Base-by-base conservation (phyloP, 2,329 filamentous ascomycete species). In the Phaeosphaeriaceae sp. region DNA sequence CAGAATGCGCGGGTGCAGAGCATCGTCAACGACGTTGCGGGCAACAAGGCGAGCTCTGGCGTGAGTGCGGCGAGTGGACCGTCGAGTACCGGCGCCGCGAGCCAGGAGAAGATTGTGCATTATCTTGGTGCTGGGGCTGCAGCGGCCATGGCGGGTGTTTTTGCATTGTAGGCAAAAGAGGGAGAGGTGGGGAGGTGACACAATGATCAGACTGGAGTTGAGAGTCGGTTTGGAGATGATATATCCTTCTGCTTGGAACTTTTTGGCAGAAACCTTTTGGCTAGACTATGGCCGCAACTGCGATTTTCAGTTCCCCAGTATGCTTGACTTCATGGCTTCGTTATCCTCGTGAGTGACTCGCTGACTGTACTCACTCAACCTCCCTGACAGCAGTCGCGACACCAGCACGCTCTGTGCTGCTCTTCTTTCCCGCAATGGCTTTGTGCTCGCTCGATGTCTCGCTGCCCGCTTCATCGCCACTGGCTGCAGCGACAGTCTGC, bases 81-180 rank as follows among this genome's bases (percentile, higher is more conserved):
- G 30, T 22, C 19, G n/a, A 51, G 51, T 35, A 65, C 59, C 0
- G 62, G 56, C 11, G 62, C 55, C 5, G 62, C 56, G 2, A 52
- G 35, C 35, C 55, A 52, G 49, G 57, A 57, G 10, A 59, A 52
- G n/a, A 52, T 56, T 0, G 60, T 68, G 11, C 54, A 54, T 2
- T 60, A 58, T 3, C 26, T 68, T 30, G 66, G 66, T 21, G 65
- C 57, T 1, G 68, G 60, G 26, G 51, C 65, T 54, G 66, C 65
- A 9, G 68, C 65, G 10, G 66, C 58, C n/a, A 60, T 70, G 52
- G 59, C 61, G 19, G 66, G 68, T 48, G 66, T 68, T 13, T 52
- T 68, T 58, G 68, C 62, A n/a, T 60, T 70, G 63, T 70, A 65
- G 44, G 42, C 7, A 19, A 11, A 35, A 24, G 28, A 22, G 46